These are phyloP conservation scores for Trichoderma aggressivum DNA, from an alignment of 2,329 filamentous ascomycete genomes.

Conservation along the genomic window DNA sequence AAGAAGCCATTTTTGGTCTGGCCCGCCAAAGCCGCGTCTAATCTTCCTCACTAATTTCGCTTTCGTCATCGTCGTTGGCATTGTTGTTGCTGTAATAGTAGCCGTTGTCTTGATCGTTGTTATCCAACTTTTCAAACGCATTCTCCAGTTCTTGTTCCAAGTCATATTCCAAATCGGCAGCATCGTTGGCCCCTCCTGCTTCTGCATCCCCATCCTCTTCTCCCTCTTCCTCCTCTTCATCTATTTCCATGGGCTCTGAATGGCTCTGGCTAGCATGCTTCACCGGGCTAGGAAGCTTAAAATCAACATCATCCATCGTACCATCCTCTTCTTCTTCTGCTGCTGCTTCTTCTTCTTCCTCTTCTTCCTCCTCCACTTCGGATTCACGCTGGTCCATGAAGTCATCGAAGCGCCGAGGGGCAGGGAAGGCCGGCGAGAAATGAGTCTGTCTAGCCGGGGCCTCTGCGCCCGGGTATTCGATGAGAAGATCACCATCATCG, in stretches of 20 bases:
- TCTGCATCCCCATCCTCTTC: slow-evolving; percentile 26
- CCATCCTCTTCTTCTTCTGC: slow-evolving; percentile 45
- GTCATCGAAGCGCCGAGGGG: slow-evolving; percentile 51
- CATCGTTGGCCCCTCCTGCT: slow-evolving; percentile 18
- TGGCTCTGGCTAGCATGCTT: slow-evolving; percentile 34
- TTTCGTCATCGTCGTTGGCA: slow-evolving; percentile 51
- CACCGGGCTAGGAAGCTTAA: slow-evolving; percentile 54
- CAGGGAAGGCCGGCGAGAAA: slow-evolving; percentile 50
- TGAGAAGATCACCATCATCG: slow-evolving; percentile 54
- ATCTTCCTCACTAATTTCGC: slow-evolving; percentile 65
- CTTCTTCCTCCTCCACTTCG: slow-evolving; percentile 43
- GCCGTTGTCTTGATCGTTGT: slow-evolving; percentile 42
- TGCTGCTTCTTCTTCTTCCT: too few relatives aligned
- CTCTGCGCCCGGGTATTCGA: slow-evolving; percentile 58
- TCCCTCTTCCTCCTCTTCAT: slow-evolving; percentile 27
- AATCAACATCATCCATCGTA: slow-evolving; percentile 47
- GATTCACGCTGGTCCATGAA: slow-evolving; percentile 47
- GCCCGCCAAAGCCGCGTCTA: slow-evolving; percentile 29
- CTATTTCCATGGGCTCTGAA: slow-evolving; percentile 30
- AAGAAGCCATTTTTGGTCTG: neutral
- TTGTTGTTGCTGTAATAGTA: neutral
- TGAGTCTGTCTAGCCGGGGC: slow-evolving; percentile 35
- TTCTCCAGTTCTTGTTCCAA: slow-evolving; percentile 54
- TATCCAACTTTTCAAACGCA: slow-evolving; percentile 51
- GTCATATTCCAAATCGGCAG: slow-evolving; percentile 36